Evolutionary conservation across 257 asterid species (phyloP).

Genomic region (Gynochthodes officinalis): DNA sequence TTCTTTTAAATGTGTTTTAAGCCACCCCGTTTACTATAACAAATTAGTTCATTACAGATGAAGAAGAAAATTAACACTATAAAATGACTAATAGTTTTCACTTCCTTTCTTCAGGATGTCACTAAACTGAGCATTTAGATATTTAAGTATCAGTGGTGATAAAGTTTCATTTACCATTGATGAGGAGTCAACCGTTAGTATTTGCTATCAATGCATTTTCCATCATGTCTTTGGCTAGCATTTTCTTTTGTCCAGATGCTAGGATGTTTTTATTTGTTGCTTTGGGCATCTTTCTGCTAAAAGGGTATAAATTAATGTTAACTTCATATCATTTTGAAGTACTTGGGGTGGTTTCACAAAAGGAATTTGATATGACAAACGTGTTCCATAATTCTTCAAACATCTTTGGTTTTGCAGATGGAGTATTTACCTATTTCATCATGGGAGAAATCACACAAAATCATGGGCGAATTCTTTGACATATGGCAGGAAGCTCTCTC

Average conservation of each 20-base stretch:
- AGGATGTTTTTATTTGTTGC: neutral
- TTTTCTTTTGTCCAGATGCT: neutral
- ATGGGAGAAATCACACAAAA: conserved; percentile 78
- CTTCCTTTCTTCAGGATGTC: neutral
- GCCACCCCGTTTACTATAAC: neutral
- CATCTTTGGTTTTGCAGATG: conserved; percentile 59
- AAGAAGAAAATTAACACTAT: neutral
- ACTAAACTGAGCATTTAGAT: neutral
- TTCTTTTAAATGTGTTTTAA: neutral
- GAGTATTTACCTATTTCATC: conserved; percentile 87
- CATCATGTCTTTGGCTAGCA: neutral
- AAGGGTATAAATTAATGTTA: neutral
- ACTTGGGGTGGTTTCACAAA: too few species aligned
- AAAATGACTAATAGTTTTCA: neutral
- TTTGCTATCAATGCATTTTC: neutral
- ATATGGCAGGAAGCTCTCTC: conserved; percentile 81
- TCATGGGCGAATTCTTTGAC: conserved; percentile 85
- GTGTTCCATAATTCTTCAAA: neutral
- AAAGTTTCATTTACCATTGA: neutral
- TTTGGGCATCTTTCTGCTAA: neutral
- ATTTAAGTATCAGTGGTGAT: neutral
- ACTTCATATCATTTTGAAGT: neutral
- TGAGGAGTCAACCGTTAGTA: neutral
- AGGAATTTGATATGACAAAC: neutral
- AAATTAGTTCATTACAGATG: too few species aligned